phyloP scores from a whole-genome alignment of 1,139 yeast genomes.

The Geotrichum klebahnii region DNA sequence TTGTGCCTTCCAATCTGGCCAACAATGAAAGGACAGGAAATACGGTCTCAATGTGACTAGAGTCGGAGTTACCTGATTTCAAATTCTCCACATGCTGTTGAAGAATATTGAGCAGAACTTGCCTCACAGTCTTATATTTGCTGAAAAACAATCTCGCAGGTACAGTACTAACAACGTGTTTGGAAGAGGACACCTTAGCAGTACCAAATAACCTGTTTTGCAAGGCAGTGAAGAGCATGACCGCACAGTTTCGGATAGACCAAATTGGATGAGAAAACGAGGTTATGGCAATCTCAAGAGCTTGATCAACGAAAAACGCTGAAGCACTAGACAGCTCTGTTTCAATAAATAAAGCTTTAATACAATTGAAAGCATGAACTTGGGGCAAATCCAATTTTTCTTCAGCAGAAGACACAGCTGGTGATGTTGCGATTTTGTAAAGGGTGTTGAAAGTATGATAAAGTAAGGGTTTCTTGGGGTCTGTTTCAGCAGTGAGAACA shows the following conservation, averaged over 20 bases:
- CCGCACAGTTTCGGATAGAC: constrained; percentile 88
- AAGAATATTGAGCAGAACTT: constrained; percentile 48
- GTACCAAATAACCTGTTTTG: constrained; percentile 77
- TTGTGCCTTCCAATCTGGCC: constrained; percentile 59
- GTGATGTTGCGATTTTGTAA: constrained; percentile 49
- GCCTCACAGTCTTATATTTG: constrained; percentile 52
- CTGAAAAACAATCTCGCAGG: constrained; percentile 68
- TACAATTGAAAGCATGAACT: constrained; percentile 87
- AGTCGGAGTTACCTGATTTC: constrained; percentile 20
- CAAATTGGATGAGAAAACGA: constrained; percentile 66
- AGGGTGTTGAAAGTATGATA: constrained; percentile 51
- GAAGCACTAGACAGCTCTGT: constrained; percentile 55
- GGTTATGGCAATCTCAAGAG: constrained; percentile 56
- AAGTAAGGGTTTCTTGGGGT: constrained; percentile 42
- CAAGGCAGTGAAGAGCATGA: constrained; percentile 83
- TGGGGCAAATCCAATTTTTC: constrained; percentile 74
- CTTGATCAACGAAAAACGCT: constrained; percentile 51
- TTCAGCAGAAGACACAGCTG: constrained; percentile 45
- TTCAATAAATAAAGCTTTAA: constrained; percentile 69
- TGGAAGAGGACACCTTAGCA: constrained; percentile 38
- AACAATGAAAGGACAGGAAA: constrained; percentile 74
- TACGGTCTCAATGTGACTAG: constrained; percentile 48
- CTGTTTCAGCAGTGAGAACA: constrained; percentile 51
- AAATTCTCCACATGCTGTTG: constrained; percentile 38
- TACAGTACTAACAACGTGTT: constrained; percentile 40